These are phyloP conservation scores for Penicillium sp. DNA, from an alignment of 2,329 filamentous ascomycete genomes.

Conservation along the genomic window DNA sequence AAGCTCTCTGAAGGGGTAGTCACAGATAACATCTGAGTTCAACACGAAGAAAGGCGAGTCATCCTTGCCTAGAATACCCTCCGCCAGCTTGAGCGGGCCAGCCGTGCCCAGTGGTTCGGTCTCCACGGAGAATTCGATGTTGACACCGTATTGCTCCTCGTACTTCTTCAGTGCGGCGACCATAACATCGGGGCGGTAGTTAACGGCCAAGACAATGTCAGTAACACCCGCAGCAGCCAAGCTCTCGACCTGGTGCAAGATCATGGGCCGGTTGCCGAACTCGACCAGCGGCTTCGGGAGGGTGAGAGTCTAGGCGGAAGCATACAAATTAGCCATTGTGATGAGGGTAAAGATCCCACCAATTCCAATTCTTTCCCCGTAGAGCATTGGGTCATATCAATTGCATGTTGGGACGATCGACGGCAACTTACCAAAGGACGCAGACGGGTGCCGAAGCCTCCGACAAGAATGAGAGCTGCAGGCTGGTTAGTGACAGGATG, in stretches of 20 bases:
- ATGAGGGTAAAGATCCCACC: not conserved
- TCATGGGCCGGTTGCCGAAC: conserved; percentile 99
- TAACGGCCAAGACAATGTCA: conserved; percentile 96
- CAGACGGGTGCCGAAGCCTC: conserved; percentile 97
- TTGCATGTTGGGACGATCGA: conserved; percentile 10
- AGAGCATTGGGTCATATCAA: conserved; percentile 7
- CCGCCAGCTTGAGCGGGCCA: conserved; percentile 91
- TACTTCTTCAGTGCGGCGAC: conserved; percentile 93
- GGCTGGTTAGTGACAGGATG: conserved; percentile 14
- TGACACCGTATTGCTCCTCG: conserved; percentile 87
- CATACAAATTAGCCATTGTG: conserved; percentile 2
- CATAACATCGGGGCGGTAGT: conserved; percentile 99
- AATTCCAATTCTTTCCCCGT: not conserved
- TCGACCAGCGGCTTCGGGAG: conserved; percentile 97
- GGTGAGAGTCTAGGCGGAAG: conserved; percentile 73
- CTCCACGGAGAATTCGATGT: conserved; percentile 96
- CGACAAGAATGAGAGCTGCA: conserved; percentile 94
- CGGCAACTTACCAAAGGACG: conserved; percentile 76
- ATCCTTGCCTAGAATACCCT: conserved; percentile 88
- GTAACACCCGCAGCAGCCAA: conserved; percentile 91
- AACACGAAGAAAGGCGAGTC: conserved; percentile 96
- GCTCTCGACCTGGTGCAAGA: conserved; percentile 95
- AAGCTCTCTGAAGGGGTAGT: conserved; percentile 90
- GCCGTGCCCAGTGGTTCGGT: conserved; percentile 92
- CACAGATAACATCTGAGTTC: conserved; percentile 97